A percentile compares a stretch with the other conserved stretches of the same genome.
phyloP scores from a whole-genome alignment of 768 basidiomycete species.

The Paxillus ammoniavirescens region DNA sequence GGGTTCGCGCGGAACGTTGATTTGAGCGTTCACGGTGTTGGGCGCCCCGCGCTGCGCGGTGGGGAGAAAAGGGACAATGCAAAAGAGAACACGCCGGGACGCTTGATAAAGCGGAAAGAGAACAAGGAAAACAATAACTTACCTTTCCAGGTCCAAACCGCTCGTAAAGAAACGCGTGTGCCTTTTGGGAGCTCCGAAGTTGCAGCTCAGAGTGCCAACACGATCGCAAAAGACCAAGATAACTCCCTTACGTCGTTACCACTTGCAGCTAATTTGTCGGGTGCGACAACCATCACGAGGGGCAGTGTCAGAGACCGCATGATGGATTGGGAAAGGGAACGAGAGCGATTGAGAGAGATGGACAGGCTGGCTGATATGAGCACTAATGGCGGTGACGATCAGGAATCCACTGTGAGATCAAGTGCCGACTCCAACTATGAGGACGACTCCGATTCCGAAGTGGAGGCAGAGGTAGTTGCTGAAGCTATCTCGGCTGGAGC shows the following conservation, averaged over 20 bases:
- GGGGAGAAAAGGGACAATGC: slow-evolving; percentile 29
- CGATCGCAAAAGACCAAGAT: slow-evolving; percentile 14
- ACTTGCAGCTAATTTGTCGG: slow-evolving; percentile 16
- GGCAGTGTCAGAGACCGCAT: slow-evolving; percentile 56
- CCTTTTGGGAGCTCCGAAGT: background rate
- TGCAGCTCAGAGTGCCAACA: slow-evolving; percentile 14
- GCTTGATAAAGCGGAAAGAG: slow-evolving; percentile 13
- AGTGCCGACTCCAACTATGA: slow-evolving; percentile 17
- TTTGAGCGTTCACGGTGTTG: slow-evolving; percentile 29
- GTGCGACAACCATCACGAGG: slow-evolving; percentile 16
- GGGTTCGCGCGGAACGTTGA: slow-evolving; percentile 34
- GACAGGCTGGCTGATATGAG: slow-evolving; percentile 56
- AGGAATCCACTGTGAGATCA: slow-evolving; percentile 25
- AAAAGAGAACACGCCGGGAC: slow-evolving; percentile 22
- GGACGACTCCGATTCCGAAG: slow-evolving; percentile 25
- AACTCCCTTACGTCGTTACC: slow-evolving; percentile 8
- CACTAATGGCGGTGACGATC: slow-evolving; percentile 38
- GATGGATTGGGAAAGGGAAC: slow-evolving; percentile 74
- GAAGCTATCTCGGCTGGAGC: slow-evolving; percentile 15
- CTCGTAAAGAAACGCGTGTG: slow-evolving; percentile 8
- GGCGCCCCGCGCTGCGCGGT: slow-evolving; percentile 9
- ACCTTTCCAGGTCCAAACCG: background rate
- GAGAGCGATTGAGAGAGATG: slow-evolving; percentile 68
- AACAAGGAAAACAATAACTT: slow-evolving; percentile 30
- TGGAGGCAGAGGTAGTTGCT: slow-evolving; percentile 27